Evolutionary conservation across 192 early-diverging fungal species (phyloP).

Genomic region (Ambispora gerdemannii): DNA sequence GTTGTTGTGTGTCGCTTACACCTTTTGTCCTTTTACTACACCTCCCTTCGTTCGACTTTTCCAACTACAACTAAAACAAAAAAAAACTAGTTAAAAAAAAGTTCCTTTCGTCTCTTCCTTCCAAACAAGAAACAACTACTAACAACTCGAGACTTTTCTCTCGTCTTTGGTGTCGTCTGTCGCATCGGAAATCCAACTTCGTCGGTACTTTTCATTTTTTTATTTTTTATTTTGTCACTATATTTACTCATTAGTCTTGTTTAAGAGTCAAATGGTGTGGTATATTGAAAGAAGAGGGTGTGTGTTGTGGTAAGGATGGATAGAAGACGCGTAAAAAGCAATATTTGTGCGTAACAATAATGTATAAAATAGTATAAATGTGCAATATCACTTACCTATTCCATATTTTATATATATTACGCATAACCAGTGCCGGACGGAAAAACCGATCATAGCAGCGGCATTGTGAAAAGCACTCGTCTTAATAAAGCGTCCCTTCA

Average conservation of each 20-base stretch:
- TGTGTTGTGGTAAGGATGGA: not conserved
- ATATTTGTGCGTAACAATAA: too few relatives aligned
- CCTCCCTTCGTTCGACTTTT: not conserved
- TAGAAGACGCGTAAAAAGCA: too few relatives aligned
- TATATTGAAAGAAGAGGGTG: not conserved
- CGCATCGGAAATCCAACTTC: not conserved
- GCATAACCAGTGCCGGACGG: constrained; percentile 14
- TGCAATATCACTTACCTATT: not conserved
- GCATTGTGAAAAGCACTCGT: constrained; percentile 11
- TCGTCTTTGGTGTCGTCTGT: not conserved
- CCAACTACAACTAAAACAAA: not conserved
- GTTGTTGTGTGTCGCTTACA: constrained; percentile 29
- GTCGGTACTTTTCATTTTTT: constrained; percentile 20
- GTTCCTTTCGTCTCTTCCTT: not conserved
- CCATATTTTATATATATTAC: not conserved
- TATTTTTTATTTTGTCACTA: not conserved
- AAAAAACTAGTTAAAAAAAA: constrained; percentile 10
- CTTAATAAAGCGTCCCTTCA: constrained; percentile 29
- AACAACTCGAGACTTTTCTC: constrained; percentile 6
- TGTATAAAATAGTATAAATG: not conserved
- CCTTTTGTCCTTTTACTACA: not conserved
- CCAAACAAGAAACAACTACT: not conserved
- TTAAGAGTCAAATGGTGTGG: not conserved
- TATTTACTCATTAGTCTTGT: not conserved
- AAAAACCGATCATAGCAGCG: constrained; percentile 12